Base-by-base conservation (phyloP, 2,329 filamentous ascomycete species). In the Chaetothyriales sp. region DNA sequence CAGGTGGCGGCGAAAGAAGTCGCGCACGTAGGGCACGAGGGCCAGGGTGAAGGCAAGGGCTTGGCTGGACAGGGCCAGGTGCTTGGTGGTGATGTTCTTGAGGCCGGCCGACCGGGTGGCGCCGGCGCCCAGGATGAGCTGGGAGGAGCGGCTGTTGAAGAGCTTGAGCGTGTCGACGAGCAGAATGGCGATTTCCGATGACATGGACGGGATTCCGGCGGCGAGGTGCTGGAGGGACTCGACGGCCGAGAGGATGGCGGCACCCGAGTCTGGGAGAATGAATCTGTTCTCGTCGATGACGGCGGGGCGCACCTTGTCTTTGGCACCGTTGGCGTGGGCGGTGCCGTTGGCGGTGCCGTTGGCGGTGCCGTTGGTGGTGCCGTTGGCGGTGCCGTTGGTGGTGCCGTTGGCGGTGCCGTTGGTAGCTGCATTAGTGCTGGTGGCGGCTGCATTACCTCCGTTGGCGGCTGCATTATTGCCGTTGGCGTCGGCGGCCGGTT, bases 91-190 rank as follows among this genome's bases (percentile, higher is more conserved):
- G 65, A 98, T 98, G 63, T 95, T 95, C 66, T 89, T 95, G 18
- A 98, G 73, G 0, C 90, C 90, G 1, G 89, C 92, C 20, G 85
- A 89, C 37, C 81, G 77, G 4, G 87, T 95, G 3, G 92, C 92
- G 4, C 92, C 92, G 1, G 92, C 92, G 1, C 92, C 92, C 5
- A 98, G 81, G 58, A 98, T 95, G 53, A 98, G 78, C 65, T 98
- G 92, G n/a, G 86, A 94, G 53, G 89, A 89, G 18, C 92, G 84
- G 2, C 89, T 95, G 67, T 98, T 95, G 75, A 97, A 98, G 3
- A 94, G 76, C 58, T 92, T 86, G 13, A 97, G 76, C 63, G 94
- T 94, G 19, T 92, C 83, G 44, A 95, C 74, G 9, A 98, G 77
- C 0, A 82, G 83, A 2, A 78, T 73, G 0, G 87, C 59, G 50